phyloP scores from a whole-genome alignment of 148 eudicot genomes.

The Silene latifolia region DNA sequence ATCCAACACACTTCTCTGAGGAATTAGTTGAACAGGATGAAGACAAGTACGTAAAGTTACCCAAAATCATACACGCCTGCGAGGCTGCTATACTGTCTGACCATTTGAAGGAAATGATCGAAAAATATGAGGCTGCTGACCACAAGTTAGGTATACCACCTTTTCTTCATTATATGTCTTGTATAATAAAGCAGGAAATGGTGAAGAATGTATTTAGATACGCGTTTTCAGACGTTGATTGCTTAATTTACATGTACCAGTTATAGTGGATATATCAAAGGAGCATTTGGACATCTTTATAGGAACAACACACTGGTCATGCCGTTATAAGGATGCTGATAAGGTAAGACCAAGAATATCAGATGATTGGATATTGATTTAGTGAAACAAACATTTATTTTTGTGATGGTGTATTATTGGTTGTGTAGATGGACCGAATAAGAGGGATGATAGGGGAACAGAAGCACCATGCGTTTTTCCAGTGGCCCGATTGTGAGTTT shows the following conservation, averaged over 20 bases:
- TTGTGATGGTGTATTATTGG: not conserved
- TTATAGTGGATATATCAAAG: not conserved
- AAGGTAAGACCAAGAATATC: not conserved
- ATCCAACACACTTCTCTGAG: not conserved
- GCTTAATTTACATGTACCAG: not conserved
- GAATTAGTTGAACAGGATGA: conserved; percentile 1
- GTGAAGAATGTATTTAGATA: not conserved
- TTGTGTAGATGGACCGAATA: conserved; percentile 6
- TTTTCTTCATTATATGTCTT: conserved; percentile 7
- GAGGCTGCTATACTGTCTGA: conserved; percentile 17
- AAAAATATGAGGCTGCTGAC: not conserved
- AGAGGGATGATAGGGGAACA: conserved; percentile 9
- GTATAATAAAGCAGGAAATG: no score
- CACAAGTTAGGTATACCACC: not conserved
- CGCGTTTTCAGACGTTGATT: not conserved
- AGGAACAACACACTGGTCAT: not conserved
- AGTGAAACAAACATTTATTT: not conserved
- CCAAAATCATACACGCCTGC: not conserved
- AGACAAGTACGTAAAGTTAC: not conserved
- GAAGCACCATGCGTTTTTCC: conserved; percentile 16
- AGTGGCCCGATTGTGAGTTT: conserved; percentile 6
- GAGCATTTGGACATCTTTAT: not conserved
- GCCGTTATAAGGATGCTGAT: not conserved
- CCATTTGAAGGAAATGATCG: conserved; percentile 1
- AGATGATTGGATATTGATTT: not conserved